Evolutionary conservation across 2,329 filamentous ascomycete species (phyloP).

Genomic region (Orbilia brochopaga): DNA sequence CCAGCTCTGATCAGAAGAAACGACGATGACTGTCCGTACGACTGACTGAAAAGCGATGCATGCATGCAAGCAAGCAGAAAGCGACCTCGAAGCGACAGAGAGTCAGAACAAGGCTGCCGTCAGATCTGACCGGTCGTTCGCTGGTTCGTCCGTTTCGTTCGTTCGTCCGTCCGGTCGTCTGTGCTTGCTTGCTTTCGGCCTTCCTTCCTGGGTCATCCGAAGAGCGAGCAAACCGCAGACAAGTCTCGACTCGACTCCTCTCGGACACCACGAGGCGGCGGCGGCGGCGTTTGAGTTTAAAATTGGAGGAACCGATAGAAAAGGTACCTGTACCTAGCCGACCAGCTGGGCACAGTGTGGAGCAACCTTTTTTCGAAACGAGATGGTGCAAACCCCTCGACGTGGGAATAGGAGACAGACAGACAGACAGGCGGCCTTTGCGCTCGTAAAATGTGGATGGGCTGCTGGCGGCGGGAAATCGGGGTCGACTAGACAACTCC

Average conservation of each 20-base stretch:
- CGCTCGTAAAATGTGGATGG: background rate
- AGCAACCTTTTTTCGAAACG: background rate
- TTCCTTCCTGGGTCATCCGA: background rate
- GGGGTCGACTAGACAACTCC: background rate
- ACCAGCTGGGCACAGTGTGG: background rate
- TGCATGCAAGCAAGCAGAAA: no score
- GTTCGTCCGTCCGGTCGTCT: background rate
- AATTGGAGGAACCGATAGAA: background rate
- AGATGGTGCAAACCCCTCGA: background rate
- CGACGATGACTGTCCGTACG: no score
- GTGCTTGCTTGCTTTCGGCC: background rate
- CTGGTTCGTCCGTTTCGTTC: background rate
- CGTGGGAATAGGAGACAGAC: background rate
- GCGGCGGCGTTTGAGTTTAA: background rate
- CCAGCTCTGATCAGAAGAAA: no score
- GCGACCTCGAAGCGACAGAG: constrained; percentile 10
- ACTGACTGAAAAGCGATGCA: no score
- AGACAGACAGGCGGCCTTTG: background rate
- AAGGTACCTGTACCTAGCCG: background rate
- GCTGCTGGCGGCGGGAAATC: background rate
- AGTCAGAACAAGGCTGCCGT: constrained; percentile 37
- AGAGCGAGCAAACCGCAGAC: constrained; percentile 24
- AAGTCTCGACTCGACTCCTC: background rate
- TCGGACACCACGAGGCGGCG: background rate
- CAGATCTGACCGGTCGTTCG: constrained; percentile 29